Conservation (phyloP, 2,329 filamentous ascomycete genomes). For the Lachnellula occidentalis region DNA sequence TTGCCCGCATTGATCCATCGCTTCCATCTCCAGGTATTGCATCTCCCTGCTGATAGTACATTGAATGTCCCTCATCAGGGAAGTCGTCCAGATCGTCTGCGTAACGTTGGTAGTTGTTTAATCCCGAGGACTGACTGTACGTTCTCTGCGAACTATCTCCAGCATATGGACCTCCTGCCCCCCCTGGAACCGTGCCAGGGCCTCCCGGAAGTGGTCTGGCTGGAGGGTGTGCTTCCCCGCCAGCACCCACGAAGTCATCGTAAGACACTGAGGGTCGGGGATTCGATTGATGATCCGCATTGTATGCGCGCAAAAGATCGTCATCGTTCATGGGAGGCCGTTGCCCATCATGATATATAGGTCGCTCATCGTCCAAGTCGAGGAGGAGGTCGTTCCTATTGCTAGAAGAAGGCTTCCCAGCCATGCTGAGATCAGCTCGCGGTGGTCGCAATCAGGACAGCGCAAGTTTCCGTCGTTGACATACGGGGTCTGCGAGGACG, state of each 20-base stretch:
- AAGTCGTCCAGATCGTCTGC: conserved; percentile 82
- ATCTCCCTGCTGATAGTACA: conserved; percentile 72
- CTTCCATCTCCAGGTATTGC: conserved; percentile 52
- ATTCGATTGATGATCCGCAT: conserved; percentile 50
- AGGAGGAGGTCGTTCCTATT: conserved; percentile 57
- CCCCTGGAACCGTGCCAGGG: conserved; percentile 23
- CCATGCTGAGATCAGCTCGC: conserved; percentile 44
- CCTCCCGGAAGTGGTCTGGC: conserved; percentile 36
- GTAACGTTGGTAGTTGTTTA: conserved; percentile 88
- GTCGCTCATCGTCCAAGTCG: conserved; percentile 67
- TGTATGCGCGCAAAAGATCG: conserved; percentile 69
- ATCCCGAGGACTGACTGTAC: conserved; percentile 68
- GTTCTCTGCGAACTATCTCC: conserved; percentile 15
- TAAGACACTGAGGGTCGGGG: conserved; percentile 84
- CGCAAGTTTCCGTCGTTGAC: conserved; percentile 15
- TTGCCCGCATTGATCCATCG: conserved; percentile 41
- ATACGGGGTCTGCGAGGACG: conserved; percentile 11
- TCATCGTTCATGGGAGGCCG: conserved; percentile 76
- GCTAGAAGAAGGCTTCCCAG: conserved; percentile 49
- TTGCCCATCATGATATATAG: conserved; percentile 69
- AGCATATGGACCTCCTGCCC: conserved; percentile 22
- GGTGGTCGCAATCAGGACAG: conserved; percentile 24
- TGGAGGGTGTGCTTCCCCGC: conserved; percentile 44
- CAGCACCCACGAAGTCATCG: conserved; percentile 83
- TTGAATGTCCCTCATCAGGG: conserved; percentile 68